Evolutionary conservation across 1,284 basidiomycete species (phyloP).

Genomic region (Austroboletus olivaceoglutinosus): DNA sequence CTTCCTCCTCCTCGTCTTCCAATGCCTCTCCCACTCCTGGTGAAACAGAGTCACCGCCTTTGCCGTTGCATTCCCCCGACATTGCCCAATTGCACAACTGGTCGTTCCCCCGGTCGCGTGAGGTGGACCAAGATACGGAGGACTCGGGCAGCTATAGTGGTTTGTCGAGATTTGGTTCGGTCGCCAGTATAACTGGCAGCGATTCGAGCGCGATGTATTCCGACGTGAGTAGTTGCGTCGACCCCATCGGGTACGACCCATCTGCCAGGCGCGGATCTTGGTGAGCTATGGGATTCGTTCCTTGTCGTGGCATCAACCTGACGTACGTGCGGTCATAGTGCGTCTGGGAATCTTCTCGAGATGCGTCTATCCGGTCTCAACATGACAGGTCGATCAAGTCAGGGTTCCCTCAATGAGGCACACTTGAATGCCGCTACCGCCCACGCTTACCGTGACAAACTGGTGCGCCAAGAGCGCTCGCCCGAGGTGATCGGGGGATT

Average conservation of each 20-base stretch:
- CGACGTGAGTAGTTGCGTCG: slow-evolving; percentile 44
- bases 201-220: slow-evolving; percentile 58
- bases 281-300: slow-evolving; percentile 34
- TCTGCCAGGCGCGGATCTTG: slow-evolving; percentile 47
- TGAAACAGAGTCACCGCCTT: slow-evolving; percentile 48
- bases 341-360: slow-evolving; percentile 39
- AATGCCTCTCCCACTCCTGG: slow-evolving; percentile 43
- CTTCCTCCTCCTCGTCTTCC: slow-evolving; percentile 43
- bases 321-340: slow-evolving; percentile 30
- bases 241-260: slow-evolving; percentile 32
- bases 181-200: slow-evolving; percentile 56
- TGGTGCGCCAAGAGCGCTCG: slow-evolving; percentile 17
- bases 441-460: slow-evolving; percentile 27
- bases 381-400: slow-evolving; percentile 37
- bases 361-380: slow-evolving; percentile 48
- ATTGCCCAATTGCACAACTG: slow-evolving; percentile 28
- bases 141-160: slow-evolving; percentile 46
- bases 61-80: slow-evolving; percentile 22
- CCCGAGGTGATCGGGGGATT: slow-evolving; percentile 27
- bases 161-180: slow-evolving; percentile 56
- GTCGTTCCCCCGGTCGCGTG: slow-evolving; percentile 33
- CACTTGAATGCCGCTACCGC: slow-evolving; percentile 19
- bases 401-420: slow-evolving; percentile 29
- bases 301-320: slow-evolving; percentile 11
- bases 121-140: slow-evolving; percentile 49